Evolutionary conservation across 768 basidiomycete species (phyloP).

Genomic region (Kwoniella dejecticola): DNA sequence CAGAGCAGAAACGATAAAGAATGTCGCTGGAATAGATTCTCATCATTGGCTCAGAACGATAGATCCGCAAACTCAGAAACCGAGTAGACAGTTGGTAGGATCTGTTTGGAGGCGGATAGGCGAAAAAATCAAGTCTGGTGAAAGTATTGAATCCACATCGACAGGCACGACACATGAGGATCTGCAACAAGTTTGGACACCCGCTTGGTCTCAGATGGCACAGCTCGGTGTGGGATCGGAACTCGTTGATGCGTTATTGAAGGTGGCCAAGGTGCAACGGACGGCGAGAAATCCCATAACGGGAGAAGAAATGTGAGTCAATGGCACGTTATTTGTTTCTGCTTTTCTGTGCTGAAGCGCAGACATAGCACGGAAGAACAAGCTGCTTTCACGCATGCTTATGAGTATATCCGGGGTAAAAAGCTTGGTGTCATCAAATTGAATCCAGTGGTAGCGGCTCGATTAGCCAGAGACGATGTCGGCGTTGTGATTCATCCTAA

Average conservation of each 20-base stretch:
- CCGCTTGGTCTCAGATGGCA: slow-evolving; percentile 77
- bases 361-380: slow-evolving; percentile 69
- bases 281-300: slow-evolving; percentile 63
- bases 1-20: slow-evolving; percentile 72
- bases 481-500: slow-evolving; percentile 80
- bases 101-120: slow-evolving; percentile 38
- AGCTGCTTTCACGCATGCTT: slow-evolving; percentile 86
- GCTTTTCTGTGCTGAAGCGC: slow-evolving; percentile 10
- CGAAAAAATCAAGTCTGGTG: slow-evolving; percentile 11
- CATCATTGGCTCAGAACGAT: slow-evolving; percentile 39
- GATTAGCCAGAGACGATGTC: slow-evolving; percentile 73
- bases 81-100: slow-evolving; percentile 28
- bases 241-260: slow-evolving; percentile 79
- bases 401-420: slow-evolving; percentile 89
- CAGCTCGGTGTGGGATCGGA: slow-evolving; percentile 79
- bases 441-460: slow-evolving; percentile 75
- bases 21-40: slow-evolving; percentile 50
- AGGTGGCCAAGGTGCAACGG: slow-evolving; percentile 73
- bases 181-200: slow-evolving; percentile 45
- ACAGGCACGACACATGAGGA: slow-evolving; percentile 23
- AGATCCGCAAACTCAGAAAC: slow-evolving; percentile 44
- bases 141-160: slow-evolving; percentile 4
- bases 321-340: too few relatives aligned
- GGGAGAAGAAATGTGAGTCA: slow-evolving; percentile 66
- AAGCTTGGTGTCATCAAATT: slow-evolving; percentile 90